Percentiles rank a stretch among this genome's conserved stretches.
Conservation (phyloP, 2,329 filamentous ascomycete species). For the Cladosporium colombiae region DNA sequence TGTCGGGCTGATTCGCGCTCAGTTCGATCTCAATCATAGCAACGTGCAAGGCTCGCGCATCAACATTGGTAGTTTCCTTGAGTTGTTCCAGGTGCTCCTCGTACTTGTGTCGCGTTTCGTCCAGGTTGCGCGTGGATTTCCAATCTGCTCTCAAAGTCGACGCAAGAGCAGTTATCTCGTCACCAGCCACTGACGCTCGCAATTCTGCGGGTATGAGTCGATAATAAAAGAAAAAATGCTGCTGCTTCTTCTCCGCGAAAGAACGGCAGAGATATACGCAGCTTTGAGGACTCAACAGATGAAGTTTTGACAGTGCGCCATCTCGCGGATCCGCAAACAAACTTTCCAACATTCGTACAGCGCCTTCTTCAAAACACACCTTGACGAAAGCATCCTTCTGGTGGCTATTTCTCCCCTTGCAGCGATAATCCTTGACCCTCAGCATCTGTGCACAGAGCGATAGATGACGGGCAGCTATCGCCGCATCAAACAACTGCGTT, state of each 20-base stretch:
- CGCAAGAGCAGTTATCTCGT: neutral
- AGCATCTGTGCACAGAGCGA: conserved; percentile 11
- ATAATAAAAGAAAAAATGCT: neutral
- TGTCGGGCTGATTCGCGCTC: neutral
- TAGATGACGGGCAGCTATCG: neutral
- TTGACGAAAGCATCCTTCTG: conserved; percentile 8
- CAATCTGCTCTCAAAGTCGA: conserved; percentile 18
- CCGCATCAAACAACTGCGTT: neutral
- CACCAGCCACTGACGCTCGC: neutral
- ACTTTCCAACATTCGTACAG: neutral
- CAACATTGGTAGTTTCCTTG: too few species aligned
- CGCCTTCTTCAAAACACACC: neutral
- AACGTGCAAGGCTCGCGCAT: neutral
- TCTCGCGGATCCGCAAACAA: neutral
- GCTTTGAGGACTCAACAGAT: conserved; percentile 5
- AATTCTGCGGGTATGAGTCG: neutral
- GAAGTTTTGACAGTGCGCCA: neutral
- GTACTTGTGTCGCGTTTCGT: neutral
- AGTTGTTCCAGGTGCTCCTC: neutral
- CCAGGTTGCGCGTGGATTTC: conserved; percentile 21
- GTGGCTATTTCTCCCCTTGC: neutral
- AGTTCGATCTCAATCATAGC: conserved; percentile 15
- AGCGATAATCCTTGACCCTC: neutral
- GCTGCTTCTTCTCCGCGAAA: neutral
- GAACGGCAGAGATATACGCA: neutral